Evolutionary conservation across 352 stramenopile species (phyloP).

Genomic region (Thalassiosira allenii): DNA sequence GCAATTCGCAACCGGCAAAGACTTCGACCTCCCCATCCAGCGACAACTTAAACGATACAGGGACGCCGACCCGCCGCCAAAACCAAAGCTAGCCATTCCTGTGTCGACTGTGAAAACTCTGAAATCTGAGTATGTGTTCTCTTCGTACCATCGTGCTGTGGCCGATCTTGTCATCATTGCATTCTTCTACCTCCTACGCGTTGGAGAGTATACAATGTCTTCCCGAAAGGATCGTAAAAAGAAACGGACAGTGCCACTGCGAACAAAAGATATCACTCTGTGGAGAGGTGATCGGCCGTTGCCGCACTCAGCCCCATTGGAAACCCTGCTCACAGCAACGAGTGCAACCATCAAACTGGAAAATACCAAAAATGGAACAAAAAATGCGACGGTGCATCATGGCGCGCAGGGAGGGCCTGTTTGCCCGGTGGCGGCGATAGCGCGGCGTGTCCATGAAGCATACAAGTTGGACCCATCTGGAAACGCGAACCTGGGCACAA

Average conservation of each 20-base stretch:
- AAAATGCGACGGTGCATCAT: conserved; percentile 10
- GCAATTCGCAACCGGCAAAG: not conserved
- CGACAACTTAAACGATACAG: conserved; percentile 29
- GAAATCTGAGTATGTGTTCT: conserved; percentile 4
- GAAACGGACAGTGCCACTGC: conserved; percentile 26
- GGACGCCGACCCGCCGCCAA: conserved; percentile 17
- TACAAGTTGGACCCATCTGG: not conserved
- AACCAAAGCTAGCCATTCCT: conserved; percentile 17
- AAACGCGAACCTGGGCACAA: conserved; percentile 24
- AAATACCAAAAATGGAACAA: conserved; percentile 45
- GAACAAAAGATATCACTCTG: not conserved
- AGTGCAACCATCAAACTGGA: conserved; percentile 17
- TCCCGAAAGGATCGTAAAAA: not conserved
- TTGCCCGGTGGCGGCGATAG: conserved; percentile 2
- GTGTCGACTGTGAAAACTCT: conserved; percentile 27
- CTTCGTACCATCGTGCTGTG: not conserved
- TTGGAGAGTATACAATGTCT: conserved; percentile 46
- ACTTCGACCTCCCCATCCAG: not conserved
- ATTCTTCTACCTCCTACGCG: conserved; percentile 45
- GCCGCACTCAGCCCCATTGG: not conserved
- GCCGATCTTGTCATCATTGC: conserved; percentile 39
- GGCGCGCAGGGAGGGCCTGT: not conserved
- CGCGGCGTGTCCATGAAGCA: not conserved
- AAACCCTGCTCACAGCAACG: conserved; percentile 1
- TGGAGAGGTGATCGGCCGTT: not conserved